phyloP scores from a whole-genome alignment of 768 basidiomycete species.

The Chiua virens region DNA sequence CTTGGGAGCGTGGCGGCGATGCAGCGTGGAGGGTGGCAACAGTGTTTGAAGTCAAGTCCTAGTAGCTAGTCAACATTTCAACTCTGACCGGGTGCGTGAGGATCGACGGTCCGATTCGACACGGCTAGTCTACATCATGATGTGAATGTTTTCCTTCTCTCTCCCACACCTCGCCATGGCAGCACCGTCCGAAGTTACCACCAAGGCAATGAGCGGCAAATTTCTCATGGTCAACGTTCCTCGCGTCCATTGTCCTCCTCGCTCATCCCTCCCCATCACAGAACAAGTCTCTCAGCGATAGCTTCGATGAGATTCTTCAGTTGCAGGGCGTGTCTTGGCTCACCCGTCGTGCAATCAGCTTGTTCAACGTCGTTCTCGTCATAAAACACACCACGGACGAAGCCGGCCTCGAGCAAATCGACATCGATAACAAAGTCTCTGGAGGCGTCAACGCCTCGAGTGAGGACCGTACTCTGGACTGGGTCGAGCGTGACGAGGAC shows the following conservation, averaged over 20 bases:
- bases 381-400: constrained; percentile 68
- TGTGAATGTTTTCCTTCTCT: neutral
- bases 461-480: constrained; percentile 59
- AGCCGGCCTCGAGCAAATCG: constrained; percentile 59
- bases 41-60: constrained; percentile 43
- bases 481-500: constrained; percentile 50
- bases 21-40: constrained; percentile 77
- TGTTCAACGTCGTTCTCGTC: constrained; percentile 56
- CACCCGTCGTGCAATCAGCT: constrained; percentile 58
- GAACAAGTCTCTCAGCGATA: constrained; percentile 70
- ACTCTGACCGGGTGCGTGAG: neutral
- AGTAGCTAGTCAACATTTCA: too few relatives aligned
- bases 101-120: too few relatives aligned
- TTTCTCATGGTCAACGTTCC: constrained; percentile 53
- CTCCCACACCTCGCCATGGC: constrained; percentile 48
- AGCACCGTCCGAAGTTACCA: constrained; percentile 57
- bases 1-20: constrained; percentile 86
- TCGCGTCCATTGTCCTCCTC: neutral
- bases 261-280: constrained; percentile 25
- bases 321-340: constrained; percentile 77
- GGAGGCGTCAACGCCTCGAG: constrained; percentile 58
- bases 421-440: constrained; percentile 63
- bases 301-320: constrained; percentile 59
- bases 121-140: too few relatives aligned
- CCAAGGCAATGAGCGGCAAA: constrained; percentile 59